Evolutionary conservation across 83 land plant species (phyloP).

Genomic region (Larix sibirica): DNA sequence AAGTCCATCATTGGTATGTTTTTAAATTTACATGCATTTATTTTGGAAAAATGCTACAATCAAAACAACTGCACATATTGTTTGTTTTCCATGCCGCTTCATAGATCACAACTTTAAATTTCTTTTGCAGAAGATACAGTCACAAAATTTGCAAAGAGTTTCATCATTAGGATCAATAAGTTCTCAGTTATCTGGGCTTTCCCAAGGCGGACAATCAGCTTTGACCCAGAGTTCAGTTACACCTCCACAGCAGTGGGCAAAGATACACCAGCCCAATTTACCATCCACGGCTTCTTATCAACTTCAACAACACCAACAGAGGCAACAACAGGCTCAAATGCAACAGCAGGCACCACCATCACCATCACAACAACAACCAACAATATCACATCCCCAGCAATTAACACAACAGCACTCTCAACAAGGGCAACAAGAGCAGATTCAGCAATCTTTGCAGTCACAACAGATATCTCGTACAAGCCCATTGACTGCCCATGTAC

Average conservation of each 20-base stretch:
- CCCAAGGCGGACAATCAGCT: slow-evolving; percentile 44
- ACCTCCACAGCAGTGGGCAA: slow-evolving; percentile 46
- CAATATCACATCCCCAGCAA: slow-evolving; percentile 26
- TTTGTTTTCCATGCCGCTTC: too few relatives aligned
- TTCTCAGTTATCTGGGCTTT: slow-evolving; percentile 39
- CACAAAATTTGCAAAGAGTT: slow-evolving; percentile 38
- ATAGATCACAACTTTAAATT: background rate
- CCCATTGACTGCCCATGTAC: slow-evolving; percentile 36
- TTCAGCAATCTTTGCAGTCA: slow-evolving; percentile 24
- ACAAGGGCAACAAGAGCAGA: slow-evolving; percentile 26
- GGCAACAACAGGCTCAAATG: slow-evolving; percentile 18
- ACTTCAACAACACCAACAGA: slow-evolving; percentile 32
- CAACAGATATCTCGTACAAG: slow-evolving; percentile 36
- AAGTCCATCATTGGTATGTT: too few relatives aligned
- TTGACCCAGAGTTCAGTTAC: slow-evolving; percentile 32
- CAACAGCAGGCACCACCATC: slow-evolving; percentile 33
- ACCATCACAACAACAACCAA: slow-evolving; percentile 41
- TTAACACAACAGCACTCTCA: slow-evolving; percentile 24
- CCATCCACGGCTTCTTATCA: slow-evolving; percentile 33
- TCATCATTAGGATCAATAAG: slow-evolving; percentile 46
- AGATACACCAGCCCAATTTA: slow-evolving; percentile 35
- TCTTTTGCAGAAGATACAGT: slow-evolving; percentile 27
- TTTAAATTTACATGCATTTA: too few relatives aligned
- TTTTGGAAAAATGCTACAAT: too few relatives aligned
- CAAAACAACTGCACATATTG: too few relatives aligned